phyloP scores from a whole-genome alignment of 2,329 filamentous ascomycete species.

The Fusarium cicatricum region DNA sequence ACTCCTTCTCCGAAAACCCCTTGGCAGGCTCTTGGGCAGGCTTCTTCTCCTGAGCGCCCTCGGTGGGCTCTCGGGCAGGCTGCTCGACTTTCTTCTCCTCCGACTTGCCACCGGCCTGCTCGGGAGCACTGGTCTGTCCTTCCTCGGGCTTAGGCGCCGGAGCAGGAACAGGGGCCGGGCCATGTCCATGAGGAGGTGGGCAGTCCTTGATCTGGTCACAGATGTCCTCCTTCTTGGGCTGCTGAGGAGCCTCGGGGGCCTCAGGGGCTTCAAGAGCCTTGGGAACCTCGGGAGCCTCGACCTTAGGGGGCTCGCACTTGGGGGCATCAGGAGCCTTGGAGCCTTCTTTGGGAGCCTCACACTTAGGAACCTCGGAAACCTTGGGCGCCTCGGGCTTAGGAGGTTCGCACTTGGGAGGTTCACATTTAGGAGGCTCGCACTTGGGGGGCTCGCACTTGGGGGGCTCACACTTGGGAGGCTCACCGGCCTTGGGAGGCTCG shows the following conservation, averaged over 20 bases:
- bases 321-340: neutral
- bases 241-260: neutral
- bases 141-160: slow-evolving; percentile 1
- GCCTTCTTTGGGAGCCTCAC: neutral
- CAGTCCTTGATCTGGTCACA: slow-evolving; percentile 15
- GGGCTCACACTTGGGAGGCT: neutral
- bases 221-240: slow-evolving; percentile 14
- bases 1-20: too few species aligned
- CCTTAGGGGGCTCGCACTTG: neutral
- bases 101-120: neutral
- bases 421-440: too few species aligned
- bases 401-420: neutral
- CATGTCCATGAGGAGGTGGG: neutral
- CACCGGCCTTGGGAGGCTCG: too few species aligned
- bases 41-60: too few species aligned
- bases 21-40: too few species aligned
- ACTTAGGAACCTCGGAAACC: neutral
- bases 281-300: neutral
- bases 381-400: neutral
- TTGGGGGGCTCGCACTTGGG: neutral
- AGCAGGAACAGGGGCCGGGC: slow-evolving; percentile 14
- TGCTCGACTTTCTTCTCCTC: slow-evolving; percentile 1
- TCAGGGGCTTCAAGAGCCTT: neutral
- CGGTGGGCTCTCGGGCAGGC: too few species aligned
- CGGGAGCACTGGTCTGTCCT: neutral